Evolutionary conservation across 495 filamentous ascomycete genomes (phyloP).

Genomic region (Penicillium mononematosum): DNA sequence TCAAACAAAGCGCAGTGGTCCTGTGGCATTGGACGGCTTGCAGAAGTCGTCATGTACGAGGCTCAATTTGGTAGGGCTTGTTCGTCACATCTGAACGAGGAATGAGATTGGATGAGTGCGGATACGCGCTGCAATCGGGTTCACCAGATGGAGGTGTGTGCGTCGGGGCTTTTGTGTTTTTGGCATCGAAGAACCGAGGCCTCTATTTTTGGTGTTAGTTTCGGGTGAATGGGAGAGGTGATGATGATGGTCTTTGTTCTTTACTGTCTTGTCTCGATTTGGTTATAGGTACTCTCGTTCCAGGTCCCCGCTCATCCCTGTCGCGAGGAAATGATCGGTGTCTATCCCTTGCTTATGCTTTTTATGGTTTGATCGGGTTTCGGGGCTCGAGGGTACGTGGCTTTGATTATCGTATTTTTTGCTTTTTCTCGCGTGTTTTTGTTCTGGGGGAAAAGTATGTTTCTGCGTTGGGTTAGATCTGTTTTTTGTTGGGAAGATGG

Average conservation of each 20-base stretch:
- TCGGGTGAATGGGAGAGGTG: neutral
- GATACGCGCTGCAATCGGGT: neutral
- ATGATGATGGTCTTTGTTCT: neutral
- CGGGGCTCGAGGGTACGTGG: constrained; percentile 13
- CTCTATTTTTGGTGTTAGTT: neutral
- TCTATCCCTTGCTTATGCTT: constrained; percentile 20
- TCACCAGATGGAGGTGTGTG: neutral
- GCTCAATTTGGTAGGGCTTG: neutral
- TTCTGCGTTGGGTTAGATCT: too few species aligned
- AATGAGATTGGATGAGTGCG: neutral
- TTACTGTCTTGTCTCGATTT: neutral
- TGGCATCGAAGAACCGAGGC: neutral
- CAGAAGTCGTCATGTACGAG: neutral
- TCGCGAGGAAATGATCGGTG: neutral
- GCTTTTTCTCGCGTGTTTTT: constrained; percentile 9
- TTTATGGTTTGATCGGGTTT: constrained; percentile 13
- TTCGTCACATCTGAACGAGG: neutral
- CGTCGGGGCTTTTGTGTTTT: neutral
- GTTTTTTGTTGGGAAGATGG: neutral
- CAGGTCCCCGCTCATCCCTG: neutral
- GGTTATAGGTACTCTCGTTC: neutral
- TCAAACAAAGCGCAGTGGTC: neutral
- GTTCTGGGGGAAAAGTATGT: too few species aligned
- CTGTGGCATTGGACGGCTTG: neutral
- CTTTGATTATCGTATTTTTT: neutral